phyloP scores from a whole-genome alignment of 2,329 filamentous ascomycete species.

The Diaporthe vexans region DNA sequence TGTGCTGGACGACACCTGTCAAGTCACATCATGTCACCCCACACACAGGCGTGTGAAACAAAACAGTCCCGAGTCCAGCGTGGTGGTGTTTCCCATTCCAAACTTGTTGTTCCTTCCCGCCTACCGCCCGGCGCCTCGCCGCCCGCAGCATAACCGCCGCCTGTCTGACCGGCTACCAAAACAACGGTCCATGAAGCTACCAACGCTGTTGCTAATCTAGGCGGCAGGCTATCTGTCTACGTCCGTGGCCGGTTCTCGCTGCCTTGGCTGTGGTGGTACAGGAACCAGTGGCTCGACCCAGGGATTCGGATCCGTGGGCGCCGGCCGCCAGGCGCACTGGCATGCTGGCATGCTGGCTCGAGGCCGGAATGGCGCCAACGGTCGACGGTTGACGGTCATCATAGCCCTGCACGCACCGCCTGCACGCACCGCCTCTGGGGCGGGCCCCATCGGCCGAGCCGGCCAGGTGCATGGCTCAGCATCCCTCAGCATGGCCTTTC shows the following conservation, averaged over 20 bases:
- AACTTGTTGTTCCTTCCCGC: neutral
- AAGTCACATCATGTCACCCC: conserved; percentile 20
- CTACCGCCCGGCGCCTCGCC: neutral
- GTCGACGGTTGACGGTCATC: neutral
- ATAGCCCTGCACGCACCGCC: no score
- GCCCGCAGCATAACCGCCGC: conserved; percentile 6
- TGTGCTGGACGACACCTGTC: conserved; percentile 4
- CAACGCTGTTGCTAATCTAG: conserved; percentile 4
- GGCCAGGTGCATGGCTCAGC: neutral
- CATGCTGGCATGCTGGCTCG: conserved; percentile 26
- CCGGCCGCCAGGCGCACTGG: conserved; percentile 24
- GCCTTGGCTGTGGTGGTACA: neutral
- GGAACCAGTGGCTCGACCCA: conserved; percentile 14
- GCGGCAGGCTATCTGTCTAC: conserved; percentile 6
- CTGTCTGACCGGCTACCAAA: conserved; percentile 21
- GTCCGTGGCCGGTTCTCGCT: neutral
- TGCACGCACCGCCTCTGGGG: neutral
- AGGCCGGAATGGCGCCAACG: conserved; percentile 6
- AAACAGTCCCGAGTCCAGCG: neutral
- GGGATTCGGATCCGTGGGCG: conserved; percentile 26
- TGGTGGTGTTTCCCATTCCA: neutral
- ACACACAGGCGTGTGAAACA: conserved; percentile 29
- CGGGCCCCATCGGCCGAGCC: conserved; percentile 6
- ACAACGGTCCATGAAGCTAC: conserved; percentile 3
- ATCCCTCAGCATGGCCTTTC: neutral